Evolutionary conservation across 1,284 basidiomycete species (phyloP).

Genomic region (Rhodotorula sp.): DNA sequence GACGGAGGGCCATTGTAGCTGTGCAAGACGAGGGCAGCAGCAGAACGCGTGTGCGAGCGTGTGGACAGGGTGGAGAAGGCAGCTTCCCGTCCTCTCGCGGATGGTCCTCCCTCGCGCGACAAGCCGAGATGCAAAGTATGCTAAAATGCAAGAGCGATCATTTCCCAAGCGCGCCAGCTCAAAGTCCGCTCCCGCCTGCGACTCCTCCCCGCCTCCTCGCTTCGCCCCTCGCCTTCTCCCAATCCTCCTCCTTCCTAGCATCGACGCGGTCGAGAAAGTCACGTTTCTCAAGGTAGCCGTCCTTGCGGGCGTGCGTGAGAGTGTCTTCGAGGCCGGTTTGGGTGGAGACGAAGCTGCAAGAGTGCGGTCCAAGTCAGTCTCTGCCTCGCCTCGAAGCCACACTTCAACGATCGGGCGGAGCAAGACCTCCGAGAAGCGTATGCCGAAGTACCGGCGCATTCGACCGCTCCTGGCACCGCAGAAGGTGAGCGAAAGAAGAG

Average conservation of each 20-base stretch:
- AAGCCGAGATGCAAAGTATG: no score
- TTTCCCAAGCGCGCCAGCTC: no score
- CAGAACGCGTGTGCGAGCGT: no score
- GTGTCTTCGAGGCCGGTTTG: constrained; percentile 59
- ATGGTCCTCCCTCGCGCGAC: no score
- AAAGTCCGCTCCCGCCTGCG: not conserved
- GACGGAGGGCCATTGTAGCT: constrained; percentile 17
- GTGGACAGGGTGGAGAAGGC: no score
- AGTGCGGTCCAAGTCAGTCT: not conserved
- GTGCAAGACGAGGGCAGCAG: no score
- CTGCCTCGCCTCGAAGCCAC: no score
- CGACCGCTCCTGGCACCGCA: not conserved
- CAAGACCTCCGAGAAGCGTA: not conserved
- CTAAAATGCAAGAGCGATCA: no score
- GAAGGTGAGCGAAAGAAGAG: not conserved
- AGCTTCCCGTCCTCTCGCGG: no score
- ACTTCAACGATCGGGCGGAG: not conserved
- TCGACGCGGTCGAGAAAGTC: constrained; percentile 73
- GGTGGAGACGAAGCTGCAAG: constrained; percentile 47
- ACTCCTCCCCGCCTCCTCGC: not conserved
- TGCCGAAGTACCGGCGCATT: rapidly evolving
- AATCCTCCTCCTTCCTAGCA: constrained; percentile 63
- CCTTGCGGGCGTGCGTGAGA: constrained; percentile 66
- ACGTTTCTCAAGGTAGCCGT: constrained; percentile 75
- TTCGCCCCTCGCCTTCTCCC: constrained; percentile 22